phyloP scores from a whole-genome alignment of 768 basidiomycete genomes.

The Lanmaoa rubissima region DNA sequence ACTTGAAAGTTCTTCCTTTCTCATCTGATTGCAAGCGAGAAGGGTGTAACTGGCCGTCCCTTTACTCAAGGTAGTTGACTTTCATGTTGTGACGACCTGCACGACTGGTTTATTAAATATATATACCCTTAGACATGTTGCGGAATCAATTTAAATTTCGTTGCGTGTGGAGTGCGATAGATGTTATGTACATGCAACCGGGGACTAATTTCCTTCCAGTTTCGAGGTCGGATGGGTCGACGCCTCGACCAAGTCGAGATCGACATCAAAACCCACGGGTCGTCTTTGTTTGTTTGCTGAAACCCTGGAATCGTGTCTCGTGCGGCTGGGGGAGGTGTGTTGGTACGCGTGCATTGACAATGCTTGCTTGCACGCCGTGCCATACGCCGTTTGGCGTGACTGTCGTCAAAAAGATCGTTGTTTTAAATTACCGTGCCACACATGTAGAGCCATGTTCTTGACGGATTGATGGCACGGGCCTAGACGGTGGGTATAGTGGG shows the following conservation, averaged over 20 bases:
- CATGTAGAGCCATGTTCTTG: neutral
- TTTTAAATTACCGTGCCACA: slow-evolving; percentile 21
- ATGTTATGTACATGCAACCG: neutral
- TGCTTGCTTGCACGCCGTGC: neutral
- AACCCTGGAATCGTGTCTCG: slow-evolving; percentile 4
- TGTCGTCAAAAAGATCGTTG: slow-evolving; percentile 7
- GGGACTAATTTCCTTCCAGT: neutral
- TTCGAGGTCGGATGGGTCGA: neutral
- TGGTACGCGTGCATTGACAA: neutral
- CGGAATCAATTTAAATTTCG: neutral
- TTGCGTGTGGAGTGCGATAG: neutral
- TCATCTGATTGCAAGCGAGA: neutral
- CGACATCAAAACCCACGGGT: neutral
- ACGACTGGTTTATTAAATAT: slow-evolving; percentile 1
- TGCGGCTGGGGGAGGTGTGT: slow-evolving; percentile 1
- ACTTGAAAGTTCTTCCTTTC: neutral
- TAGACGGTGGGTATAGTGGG: slow-evolving; percentile 27
- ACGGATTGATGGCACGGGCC: slow-evolving; percentile 4
- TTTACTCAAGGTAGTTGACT: neutral
- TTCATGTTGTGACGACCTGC: neutral
- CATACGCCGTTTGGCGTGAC: neutral
- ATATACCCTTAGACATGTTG: neutral
- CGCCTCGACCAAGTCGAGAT: neutral
- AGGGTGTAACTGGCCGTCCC: neutral
- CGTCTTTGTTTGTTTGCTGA: neutral